Evolutionary conservation across 768 basidiomycete genomes (phyloP).

Genomic region (Nidula microcarpa): DNA sequence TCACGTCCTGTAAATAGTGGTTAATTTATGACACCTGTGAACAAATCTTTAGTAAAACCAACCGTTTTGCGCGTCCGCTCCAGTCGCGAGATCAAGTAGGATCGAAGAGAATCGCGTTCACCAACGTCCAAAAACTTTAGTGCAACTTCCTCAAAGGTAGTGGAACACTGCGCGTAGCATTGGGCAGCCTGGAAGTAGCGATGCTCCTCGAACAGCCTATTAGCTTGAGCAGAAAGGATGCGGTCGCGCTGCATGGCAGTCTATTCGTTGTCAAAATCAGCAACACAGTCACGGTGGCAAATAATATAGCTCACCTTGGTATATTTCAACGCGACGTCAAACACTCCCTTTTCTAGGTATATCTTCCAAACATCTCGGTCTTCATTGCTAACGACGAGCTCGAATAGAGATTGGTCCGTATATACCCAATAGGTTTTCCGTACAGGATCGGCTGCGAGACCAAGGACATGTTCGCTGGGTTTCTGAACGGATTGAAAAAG

Average conservation of each 20-base stretch:
- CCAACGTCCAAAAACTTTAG: constrained; percentile 87
- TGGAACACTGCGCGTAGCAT: constrained; percentile 85
- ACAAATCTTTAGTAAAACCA: constrained; percentile 15
- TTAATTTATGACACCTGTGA: neutral
- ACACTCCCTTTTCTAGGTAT: constrained; percentile 75
- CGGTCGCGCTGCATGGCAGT: constrained; percentile 84
- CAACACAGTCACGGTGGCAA: neutral
- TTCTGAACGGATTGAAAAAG: constrained; percentile 45
- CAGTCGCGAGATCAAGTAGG: constrained; percentile 84
- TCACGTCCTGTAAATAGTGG: constrained; percentile 60
- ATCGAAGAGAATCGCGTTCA: constrained; percentile 86
- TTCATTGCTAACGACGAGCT: constrained; percentile 82
- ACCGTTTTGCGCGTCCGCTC: constrained; percentile 84
- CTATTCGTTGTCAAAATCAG: constrained; percentile 31
- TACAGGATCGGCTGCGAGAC: constrained; percentile 80
- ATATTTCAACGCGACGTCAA: constrained; percentile 75
- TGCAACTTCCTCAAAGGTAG: constrained; percentile 87
- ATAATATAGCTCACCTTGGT: constrained; percentile 57
- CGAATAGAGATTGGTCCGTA: constrained; percentile 85
- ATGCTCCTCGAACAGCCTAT: constrained; percentile 71
- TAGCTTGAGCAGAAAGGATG: constrained; percentile 81
- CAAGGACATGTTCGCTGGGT: constrained; percentile 68
- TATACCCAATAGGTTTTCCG: constrained; percentile 93
- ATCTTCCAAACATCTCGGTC: constrained; percentile 94
- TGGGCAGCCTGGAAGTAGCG: constrained; percentile 91